Conservation (phyloP, 2,329 filamentous ascomycete genomes). For the Venturia nashicola region DNA sequence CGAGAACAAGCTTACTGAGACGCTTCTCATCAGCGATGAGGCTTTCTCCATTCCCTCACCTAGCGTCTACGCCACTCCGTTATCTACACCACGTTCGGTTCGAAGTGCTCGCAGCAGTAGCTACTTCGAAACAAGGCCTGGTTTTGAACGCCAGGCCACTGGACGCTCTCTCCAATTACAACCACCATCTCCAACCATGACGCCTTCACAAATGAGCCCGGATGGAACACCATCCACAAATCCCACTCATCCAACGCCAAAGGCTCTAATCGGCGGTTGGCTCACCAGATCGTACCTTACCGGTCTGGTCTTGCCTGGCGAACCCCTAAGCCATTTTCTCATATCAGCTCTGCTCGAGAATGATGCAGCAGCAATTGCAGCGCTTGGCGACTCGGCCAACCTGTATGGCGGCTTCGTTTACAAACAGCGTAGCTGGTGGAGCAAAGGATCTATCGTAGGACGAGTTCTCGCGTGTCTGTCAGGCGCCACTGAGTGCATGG, state of each 20-base stretch:
- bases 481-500: slow-evolving; percentile 39
- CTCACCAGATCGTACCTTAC: slow-evolving; percentile 43
- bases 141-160: slow-evolving; percentile 16
- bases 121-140: slow-evolving; percentile 22
- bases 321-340: slow-evolving; percentile 40
- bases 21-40: slow-evolving; percentile 21
- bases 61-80: slow-evolving; percentile 26
- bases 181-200: slow-evolving; percentile 5
- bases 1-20: slow-evolving; percentile 24
- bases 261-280: slow-evolving; percentile 29
- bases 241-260: not conserved
- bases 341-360: slow-evolving; percentile 45
- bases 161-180: slow-evolving; percentile 14
- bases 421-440: slow-evolving; percentile 41
- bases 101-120: slow-evolving; percentile 16
- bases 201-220: not conserved
- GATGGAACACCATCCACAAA: not conserved
- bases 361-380: slow-evolving; percentile 33
- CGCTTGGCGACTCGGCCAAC: slow-evolving; percentile 38
- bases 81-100: slow-evolving; percentile 22
- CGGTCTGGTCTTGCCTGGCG: slow-evolving; percentile 42
- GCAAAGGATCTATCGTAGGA: slow-evolving; percentile 41
- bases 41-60: slow-evolving; percentile 9
- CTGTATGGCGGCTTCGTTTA: slow-evolving; percentile 44
- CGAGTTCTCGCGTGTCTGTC: slow-evolving; percentile 36